Base-by-base conservation (phyloP, 495 filamentous ascomycete species). In the Cercophora newfieldiana region DNA sequence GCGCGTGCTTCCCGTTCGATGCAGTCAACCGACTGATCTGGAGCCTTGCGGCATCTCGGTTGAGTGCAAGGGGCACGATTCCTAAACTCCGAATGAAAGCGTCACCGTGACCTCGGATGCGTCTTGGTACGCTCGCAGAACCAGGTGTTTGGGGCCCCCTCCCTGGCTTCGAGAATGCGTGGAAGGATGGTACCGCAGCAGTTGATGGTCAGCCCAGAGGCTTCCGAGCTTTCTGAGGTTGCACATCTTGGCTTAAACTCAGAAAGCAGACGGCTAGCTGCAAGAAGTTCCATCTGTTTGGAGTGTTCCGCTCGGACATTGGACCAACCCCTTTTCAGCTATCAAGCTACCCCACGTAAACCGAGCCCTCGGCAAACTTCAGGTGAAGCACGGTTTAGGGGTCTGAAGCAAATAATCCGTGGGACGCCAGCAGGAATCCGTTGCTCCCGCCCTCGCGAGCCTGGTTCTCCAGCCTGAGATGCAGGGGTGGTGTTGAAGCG, bases 301-400 rank as follows among this genome's bases (percentile, higher is more conserved):
- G 37, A 44, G 12, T 44, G 37, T 29, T 58, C 22, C 26, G 10
- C 29, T 16, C 16, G 55, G 55, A 30, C 14, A 18, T 58, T 1
- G 29, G 16, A 21, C n/a, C 8, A 58, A 33, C 6, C 29, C 25
- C 1, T 18, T 58, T 58, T 58, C 29, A 22, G 24, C 6, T 26
- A 22, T 26, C 50, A 22, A n/a, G 2, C 16, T 8, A 26, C n/a
- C 10, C 50, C 50, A 53, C 16, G 50, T 14, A 58, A 58, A 58
- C 18, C 8, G 14, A 10, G 26, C 6, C 14, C 25, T 58, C 33
- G 55, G 55, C 14, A 30, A 53, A 24, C 28, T 57, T 57, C 54
- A 30, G 54, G 30, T 57, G 54, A 57, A 57, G 54, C 54, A 30
- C 54, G 21, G 21, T 30, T 57, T 19, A n/a, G 57, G 30, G 24